Conservation (phyloP, 345 rosid genomes). For the Sisymbrium irio region DNA sequence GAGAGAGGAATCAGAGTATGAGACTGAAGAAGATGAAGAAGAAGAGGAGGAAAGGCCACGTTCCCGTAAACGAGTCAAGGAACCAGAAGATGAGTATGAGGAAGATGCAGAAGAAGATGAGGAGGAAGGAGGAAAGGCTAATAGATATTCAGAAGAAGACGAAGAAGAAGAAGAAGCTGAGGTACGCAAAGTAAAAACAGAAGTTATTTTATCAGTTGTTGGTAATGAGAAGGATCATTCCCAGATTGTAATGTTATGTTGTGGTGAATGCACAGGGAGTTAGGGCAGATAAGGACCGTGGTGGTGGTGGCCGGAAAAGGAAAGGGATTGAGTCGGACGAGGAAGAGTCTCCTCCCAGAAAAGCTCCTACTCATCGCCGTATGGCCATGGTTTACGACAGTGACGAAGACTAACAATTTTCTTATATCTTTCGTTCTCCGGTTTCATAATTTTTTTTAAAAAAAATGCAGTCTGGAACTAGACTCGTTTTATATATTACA, state of each 20-base stretch:
- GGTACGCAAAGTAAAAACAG: constrained; percentile 41
- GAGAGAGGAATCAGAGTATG: constrained; percentile 93
- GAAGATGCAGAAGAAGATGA: constrained; percentile 75
- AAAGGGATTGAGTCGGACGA: constrained; percentile 86
- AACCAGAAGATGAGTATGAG: constrained; percentile 76
- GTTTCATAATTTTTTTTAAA: neutral
- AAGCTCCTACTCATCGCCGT: constrained; percentile 67
- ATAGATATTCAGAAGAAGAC: constrained; percentile 71
- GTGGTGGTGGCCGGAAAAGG: constrained; percentile 60
- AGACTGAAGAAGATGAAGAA: constrained; percentile 86
- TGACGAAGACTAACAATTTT: constrained; percentile 59
- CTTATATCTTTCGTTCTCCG: neutral
- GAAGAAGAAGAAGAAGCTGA: constrained; percentile 55
- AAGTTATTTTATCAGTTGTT: neutral
- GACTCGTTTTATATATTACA: neutral
- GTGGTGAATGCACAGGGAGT: constrained; percentile 54
- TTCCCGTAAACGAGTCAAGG: constrained; percentile 59
- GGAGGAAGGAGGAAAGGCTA: constrained; percentile 49
- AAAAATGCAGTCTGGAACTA: constrained; percentile 12
- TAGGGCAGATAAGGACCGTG: constrained; percentile 51
- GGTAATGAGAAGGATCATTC: neutral
- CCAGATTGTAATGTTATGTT: constrained; percentile 1
- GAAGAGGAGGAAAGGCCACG: constrained; percentile 63
- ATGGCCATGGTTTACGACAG: constrained; percentile 88
- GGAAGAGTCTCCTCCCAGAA: constrained; percentile 84